Base-by-base conservation (phyloP, 768 basidiomycete species). In the Megacollybia marginata region DNA sequence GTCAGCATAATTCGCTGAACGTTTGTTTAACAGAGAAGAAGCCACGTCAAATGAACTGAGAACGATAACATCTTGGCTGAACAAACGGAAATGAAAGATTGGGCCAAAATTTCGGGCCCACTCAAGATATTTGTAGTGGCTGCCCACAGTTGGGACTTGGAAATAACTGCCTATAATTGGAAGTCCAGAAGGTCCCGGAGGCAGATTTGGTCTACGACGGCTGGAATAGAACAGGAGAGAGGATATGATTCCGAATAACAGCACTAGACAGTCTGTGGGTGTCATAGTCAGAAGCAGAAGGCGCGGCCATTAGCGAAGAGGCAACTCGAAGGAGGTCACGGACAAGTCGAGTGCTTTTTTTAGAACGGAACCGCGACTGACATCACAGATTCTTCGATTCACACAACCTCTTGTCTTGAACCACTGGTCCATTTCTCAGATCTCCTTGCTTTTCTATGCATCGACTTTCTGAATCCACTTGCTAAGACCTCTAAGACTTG, bases 11-110 rank as follows among this genome's bases (percentile, higher is more conserved):
- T 44, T 19, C 5, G 23, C 5, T 28, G 44, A 44, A 5, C 44
- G 44, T 9, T 50, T 44, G 13, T 44, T 15, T 9, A 56, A 23
- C 33, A 42, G 46, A 9, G 13, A 9, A 42, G 46, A 34, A 55
- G 55, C 56, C 4, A 10, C 44, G 5, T n/a, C 28, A 15, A 44
- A 23, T 16, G 44, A 16, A 10, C 11, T 44, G 13, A 44, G 23
- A 44, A 44, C 5, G 44, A 44, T 16, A 31, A 44, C 28, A 31
- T 44, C 18, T 9, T 44, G 2, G 13, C 18, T 28, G 18, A 44
- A 31, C n/a, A 44, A 13, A 13, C 13, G 15, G 28, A 44, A 19
- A 31, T 44, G 44, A 19, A 44, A 2, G 3, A 44, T 44, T 4
- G 4, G 44, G 4, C 44, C 44, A 5, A 15, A 18, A 4, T 40